Conservation (phyloP, 768 basidiomycete genomes). For the Butyriboletus loyo region DNA sequence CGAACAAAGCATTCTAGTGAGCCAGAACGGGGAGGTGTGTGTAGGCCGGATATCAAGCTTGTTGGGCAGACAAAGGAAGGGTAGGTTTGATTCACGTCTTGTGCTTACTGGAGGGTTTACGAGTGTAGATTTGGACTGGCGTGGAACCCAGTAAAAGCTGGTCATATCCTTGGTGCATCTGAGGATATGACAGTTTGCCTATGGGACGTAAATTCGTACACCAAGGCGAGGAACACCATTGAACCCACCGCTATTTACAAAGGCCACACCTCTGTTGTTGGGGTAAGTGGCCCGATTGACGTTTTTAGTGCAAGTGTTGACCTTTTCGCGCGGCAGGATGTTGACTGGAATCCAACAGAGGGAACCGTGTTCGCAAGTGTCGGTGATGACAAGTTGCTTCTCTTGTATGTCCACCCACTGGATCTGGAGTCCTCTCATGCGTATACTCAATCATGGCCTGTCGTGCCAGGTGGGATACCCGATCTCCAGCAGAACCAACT, state of each 20-base stretch:
- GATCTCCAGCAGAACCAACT: slow-evolving; percentile 65
- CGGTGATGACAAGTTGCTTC: slow-evolving; percentile 91
- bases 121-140: slow-evolving; percentile 83
- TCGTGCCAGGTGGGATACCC: slow-evolving; percentile 81
- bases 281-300: slow-evolving; percentile 49
- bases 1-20: slow-evolving; percentile 95
- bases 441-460: not conserved
- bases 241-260: slow-evolving; percentile 82
- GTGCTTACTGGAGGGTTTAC: slow-evolving; percentile 2
- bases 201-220: slow-evolving; percentile 93
- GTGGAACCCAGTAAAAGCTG: slow-evolving; percentile 84
- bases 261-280: slow-evolving; percentile 90
- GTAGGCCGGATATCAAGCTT: slow-evolving; percentile 87
- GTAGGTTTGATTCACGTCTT: slow-evolving; percentile 44
- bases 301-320: not conserved
- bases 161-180: slow-evolving; percentile 86
- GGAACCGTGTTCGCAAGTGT: slow-evolving; percentile 91
- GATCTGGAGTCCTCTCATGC: not conserved
- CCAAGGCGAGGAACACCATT: slow-evolving; percentile 71
- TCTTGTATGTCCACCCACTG: slow-evolving; percentile 61
- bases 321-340: slow-evolving; percentile 56
- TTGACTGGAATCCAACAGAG: slow-evolving; percentile 87
- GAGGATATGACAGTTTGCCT: slow-evolving; percentile 96
- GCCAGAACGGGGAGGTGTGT: slow-evolving; percentile 78
- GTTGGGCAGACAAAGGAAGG: slow-evolving; percentile 93